These are phyloP conservation scores for Calonectria pteridis DNA, from an alignment of 2,329 filamentous ascomycete species.

Conservation along the genomic window DNA sequence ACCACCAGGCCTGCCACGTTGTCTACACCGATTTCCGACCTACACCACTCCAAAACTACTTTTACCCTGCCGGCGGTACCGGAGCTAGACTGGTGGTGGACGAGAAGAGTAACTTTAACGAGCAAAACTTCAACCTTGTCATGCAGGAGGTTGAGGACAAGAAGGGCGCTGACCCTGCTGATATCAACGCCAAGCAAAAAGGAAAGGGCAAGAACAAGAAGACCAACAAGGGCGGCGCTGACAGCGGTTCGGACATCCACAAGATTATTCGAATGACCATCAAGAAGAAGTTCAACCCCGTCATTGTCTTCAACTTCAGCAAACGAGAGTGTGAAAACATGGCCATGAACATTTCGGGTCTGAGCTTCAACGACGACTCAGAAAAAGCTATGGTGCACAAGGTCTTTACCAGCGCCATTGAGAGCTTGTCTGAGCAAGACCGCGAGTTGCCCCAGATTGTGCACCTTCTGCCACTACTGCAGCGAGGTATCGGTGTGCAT, in stretches of 20 bases:
- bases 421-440: slow-evolving; percentile 92
- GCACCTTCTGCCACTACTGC: slow-evolving; percentile 88
- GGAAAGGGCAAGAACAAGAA: slow-evolving; percentile 94
- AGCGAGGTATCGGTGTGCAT: slow-evolving; percentile 95
- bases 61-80: slow-evolving; percentile 92
- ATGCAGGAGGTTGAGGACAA: slow-evolving; percentile 92
- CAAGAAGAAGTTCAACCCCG: slow-evolving; percentile 95
- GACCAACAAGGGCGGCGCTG: slow-evolving; percentile 86
- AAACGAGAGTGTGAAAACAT: slow-evolving; percentile 95
- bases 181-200: slow-evolving; percentile 83
- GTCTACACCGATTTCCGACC: slow-evolving; percentile 99
- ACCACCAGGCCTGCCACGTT: slow-evolving; percentile 97
- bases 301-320: slow-evolving; percentile 99
- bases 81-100: slow-evolving; percentile 96
- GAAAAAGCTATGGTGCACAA: slow-evolving; percentile 95
- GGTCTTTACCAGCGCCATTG: slow-evolving; percentile 93
- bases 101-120: slow-evolving; percentile 95
- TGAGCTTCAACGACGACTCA: slow-evolving; percentile 96
- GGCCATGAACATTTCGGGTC: slow-evolving; percentile 85
- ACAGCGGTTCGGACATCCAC: slow-evolving; percentile 85
- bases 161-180: slow-evolving; percentile 85
- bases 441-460: slow-evolving; percentile 89
- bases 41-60: slow-evolving; percentile 96
- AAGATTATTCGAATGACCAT: slow-evolving; percentile 99
- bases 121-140: slow-evolving; percentile 97